These are phyloP conservation scores for Lentithecium fluviatile DNA, from an alignment of 495 filamentous ascomycete genomes.

Conservation along the genomic window DNA sequence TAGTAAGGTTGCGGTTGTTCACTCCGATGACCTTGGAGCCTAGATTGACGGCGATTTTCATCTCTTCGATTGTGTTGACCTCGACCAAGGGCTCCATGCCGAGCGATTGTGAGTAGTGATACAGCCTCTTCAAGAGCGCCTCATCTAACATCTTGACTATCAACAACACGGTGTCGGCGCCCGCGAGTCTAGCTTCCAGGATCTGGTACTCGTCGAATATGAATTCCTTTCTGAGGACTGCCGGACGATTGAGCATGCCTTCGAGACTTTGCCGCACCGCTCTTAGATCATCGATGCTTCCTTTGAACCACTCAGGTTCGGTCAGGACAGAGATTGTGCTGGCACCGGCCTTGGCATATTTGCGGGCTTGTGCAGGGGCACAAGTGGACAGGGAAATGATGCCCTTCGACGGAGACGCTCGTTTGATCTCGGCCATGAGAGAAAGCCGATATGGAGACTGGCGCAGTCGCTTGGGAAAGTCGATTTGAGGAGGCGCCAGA, in stretches of 20 bases:
- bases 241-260: conserved; percentile 86
- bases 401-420: conserved; percentile 94
- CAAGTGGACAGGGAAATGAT: conserved; percentile 84
- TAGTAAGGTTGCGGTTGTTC: conserved; percentile 94
- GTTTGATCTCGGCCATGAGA: conserved; percentile 95
- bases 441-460: conserved; percentile 78
- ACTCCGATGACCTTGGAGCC: conserved; percentile 96
- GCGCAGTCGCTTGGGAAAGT: conserved; percentile 75
- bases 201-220: conserved; percentile 99
- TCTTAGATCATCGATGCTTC: conserved; percentile 89
- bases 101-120: conserved; percentile 80
- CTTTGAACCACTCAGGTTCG: conserved; percentile 98
- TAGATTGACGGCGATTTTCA: conserved; percentile 79
- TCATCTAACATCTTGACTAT: conserved; percentile 97
- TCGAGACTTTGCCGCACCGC: conserved; percentile 83
- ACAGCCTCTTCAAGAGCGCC: conserved; percentile 72
- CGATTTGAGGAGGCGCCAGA: conserved; percentile 79
- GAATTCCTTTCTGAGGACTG: conserved; percentile 92
- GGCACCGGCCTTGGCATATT: conserved; percentile 89
- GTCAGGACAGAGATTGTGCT: conserved; percentile 97
- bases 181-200: conserved; percentile 86
- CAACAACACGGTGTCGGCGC: conserved; percentile 90
- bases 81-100: conserved; percentile 99
- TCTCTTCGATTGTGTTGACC: conserved; percentile 91
- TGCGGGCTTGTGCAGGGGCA: conserved; percentile 84